Base-by-base conservation (phyloP, 1,284 basidiomycete species). In the Vanrija sp. region DNA sequence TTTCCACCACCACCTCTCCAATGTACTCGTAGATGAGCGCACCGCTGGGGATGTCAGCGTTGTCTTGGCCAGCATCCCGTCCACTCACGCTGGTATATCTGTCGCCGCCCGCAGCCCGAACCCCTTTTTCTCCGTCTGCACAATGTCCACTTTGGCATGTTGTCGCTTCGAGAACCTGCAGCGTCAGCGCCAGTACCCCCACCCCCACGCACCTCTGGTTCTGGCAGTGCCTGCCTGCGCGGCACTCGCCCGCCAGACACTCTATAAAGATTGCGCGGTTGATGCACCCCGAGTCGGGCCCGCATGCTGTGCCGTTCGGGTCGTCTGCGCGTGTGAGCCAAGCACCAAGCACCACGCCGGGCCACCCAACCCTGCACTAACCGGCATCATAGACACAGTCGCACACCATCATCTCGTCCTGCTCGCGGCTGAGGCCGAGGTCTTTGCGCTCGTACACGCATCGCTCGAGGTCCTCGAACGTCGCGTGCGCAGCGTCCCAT, bases 231-330 rank as follows among this genome's bases (percentile, higher is more conserved):
- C 78, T 72, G 43, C 85, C 80, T 78, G 91, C 94, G 38, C 86
- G 83, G 77, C 95, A 99, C 64, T 96, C 91, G 45, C 83, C 86
- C 16, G 84, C 79, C 20, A 94, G 75, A 78, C 95, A 99, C 75
- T 98, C 95, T 23, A 98, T 91, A 76, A 97, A 94, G 23, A 96
- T 96, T 54, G 98, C 84, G 54, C 93, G 83, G 75, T 98, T 99
- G 79, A 99, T 97, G 75, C 96, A 99, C 74, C 93, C 89, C 20
- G 90, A 90, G 56, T 84, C 80, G 47, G 85, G 83, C n/a, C 91
- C 90, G 75, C 95, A 98, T 6, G 92, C 90, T 53, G 77, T 78
- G 53, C 81, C 79, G 57, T 81, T 79, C 64, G 88, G 84, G 37
- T 68, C 66, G 55, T 66, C 77, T 77, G 55, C 5, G 10, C 16